Base-by-base conservation (phyloP, 192 early-diverging fungal species). In the Coemansia sp. region DNA sequence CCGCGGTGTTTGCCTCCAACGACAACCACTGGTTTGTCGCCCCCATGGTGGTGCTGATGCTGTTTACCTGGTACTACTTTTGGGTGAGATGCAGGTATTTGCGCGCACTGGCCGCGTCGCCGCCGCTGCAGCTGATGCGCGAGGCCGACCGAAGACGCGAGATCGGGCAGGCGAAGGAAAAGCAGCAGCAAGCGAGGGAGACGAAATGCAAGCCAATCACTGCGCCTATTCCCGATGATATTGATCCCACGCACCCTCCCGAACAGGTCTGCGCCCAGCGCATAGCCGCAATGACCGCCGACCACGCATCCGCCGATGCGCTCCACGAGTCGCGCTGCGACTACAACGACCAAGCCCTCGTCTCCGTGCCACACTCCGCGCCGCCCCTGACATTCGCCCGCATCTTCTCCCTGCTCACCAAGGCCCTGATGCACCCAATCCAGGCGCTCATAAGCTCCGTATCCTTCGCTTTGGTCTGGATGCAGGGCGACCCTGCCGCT, bases 1-100 rank as follows among this genome's bases (percentile, higher is more conserved):
- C 87, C 8, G 91, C 90, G 8, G 66, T 91, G 0, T 87, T 93
- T 57, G 67, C 87, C n/a, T 70, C 90, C 37, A 85, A 86, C 57
- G 64, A 64, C 11, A 83, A 78, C 68, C 74, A 68, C n/a, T 83
- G 75, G 75, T 83, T 77, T 52, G 70, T 75, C 12, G 80, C 80
- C 3, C 80, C 80, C 8, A 76, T 83, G 75, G 8, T 83, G 8
- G 68, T 83, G 17, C 58, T 75, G 36, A 74, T 83, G 75, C 62
- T 83, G 33, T 77, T 77, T 17, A 68, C 80, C 4, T 77, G 71
- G 75, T 77, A 74, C 54, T 83, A 83, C 51, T 78, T 83, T 18
- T 74, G 71, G 75, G 74, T 77, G 1, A 45, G 80, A 43, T 76
- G 74, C 64, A 37, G 59, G 32, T 64, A 73, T 14, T 22, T 83